These are phyloP conservation scores for Berberis thunbergii DNA, from an alignment of 164 flowering plant genomes.

Conservation along the genomic window DNA sequence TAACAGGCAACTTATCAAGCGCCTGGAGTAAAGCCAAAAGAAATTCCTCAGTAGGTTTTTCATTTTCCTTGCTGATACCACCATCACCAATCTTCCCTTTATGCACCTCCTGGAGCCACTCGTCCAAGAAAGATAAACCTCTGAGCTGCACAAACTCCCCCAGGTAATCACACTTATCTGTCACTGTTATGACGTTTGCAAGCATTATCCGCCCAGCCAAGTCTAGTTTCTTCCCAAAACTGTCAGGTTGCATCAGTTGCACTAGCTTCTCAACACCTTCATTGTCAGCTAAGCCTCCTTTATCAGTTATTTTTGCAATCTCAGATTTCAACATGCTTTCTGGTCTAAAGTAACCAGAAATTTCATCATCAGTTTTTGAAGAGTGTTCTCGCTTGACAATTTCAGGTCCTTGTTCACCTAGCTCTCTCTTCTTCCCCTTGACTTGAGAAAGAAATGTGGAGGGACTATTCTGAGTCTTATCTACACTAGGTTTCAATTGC, in stretches of 20 bases:
- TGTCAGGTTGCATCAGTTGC: constrained; percentile 61
- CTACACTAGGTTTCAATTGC: constrained; percentile 11
- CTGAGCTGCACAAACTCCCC: too few species aligned
- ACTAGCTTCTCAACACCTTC: constrained; percentile 79
- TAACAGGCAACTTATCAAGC: constrained; percentile 82
- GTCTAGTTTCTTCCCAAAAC: constrained; percentile 55
- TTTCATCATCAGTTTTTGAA: constrained; percentile 46
- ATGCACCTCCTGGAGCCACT: constrained; percentile 75
- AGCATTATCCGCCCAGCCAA: constrained; percentile 58
- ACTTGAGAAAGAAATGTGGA: constrained; percentile 51
- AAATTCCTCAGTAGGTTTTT: constrained; percentile 11
- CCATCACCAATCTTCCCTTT: constrained; percentile 24
- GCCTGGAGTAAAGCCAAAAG: constrained; percentile 28
- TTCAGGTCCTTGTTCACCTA: constrained; percentile 59
- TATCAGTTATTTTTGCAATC: too few species aligned
- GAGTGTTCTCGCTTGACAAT: constrained; percentile 57
- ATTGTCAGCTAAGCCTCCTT: constrained; percentile 49
- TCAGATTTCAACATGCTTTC: constrained; percentile 26
- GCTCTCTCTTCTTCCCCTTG: constrained; percentile 18
- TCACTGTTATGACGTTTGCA: constrained; percentile 60
- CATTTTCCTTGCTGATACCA: constrained; percentile 48
- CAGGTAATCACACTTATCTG: constrained; percentile 47
- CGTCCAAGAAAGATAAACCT: constrained; percentile 59
- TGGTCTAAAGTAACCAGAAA: constrained; percentile 28
- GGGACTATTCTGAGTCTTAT: constrained; percentile 48